These are phyloP conservation scores for Petunia secreta DNA, from an alignment of 257 asterid species.

Conservation along the genomic window DNA sequence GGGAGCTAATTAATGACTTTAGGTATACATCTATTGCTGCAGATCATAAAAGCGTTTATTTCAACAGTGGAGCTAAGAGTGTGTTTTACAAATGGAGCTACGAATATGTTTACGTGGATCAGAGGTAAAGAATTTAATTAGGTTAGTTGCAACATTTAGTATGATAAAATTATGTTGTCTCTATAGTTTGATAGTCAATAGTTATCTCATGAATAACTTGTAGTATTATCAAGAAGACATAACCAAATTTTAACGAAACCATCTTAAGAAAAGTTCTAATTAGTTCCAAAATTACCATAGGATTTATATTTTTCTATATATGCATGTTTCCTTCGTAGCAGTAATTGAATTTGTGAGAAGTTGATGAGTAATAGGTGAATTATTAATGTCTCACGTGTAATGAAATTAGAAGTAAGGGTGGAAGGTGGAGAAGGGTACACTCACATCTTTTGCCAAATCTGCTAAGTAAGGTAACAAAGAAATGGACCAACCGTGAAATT, in stretches of 20 bases:
- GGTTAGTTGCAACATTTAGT: slow-evolving; percentile 8
- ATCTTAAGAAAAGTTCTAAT: too few species aligned
- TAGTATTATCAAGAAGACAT: not conserved
- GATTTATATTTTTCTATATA: too few species aligned
- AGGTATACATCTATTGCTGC: not conserved
- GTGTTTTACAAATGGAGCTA: not conserved
- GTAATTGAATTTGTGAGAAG: not conserved
- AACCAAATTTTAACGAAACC: not conserved
- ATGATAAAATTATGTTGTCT: not conserved
- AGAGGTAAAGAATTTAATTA: not conserved
- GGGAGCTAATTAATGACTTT: not conserved
- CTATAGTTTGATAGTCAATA: not conserved
- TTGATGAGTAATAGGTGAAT: not conserved
- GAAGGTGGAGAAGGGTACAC: not conserved
- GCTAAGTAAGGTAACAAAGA: not conserved
- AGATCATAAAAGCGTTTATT: not conserved
- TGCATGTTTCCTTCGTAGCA: not conserved
- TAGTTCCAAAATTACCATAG: too few species aligned
- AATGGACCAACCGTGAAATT: not conserved
- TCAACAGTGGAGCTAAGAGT: not conserved
- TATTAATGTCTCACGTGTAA: slow-evolving; percentile 12
- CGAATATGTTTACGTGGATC: slow-evolving; percentile 9
- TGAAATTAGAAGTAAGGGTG: not conserved
- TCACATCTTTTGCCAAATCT: not conserved
- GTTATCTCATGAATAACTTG: not conserved